phyloP scores from a whole-genome alignment of 495 filamentous ascomycete species.

The Poronia punctata region DNA sequence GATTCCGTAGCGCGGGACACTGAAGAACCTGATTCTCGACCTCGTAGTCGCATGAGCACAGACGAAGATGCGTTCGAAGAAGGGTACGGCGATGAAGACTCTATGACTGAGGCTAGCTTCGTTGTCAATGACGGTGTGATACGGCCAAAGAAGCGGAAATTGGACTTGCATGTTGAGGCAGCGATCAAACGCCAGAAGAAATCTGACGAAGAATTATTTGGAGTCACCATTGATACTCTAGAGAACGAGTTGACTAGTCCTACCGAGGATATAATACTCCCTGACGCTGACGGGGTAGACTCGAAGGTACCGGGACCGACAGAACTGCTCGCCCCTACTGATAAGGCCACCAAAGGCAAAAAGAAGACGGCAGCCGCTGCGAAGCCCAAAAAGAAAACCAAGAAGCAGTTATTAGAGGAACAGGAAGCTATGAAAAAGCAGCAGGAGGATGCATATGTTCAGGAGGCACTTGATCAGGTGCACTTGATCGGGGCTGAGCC shows the following conservation, averaged over 20 bases:
- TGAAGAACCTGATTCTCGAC: constrained; percentile 75
- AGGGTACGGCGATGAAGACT: constrained; percentile 50
- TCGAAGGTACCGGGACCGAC: constrained; percentile 30
- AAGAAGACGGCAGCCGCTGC: constrained; percentile 34
- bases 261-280: constrained; percentile 33
- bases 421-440: constrained; percentile 52
- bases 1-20: constrained; percentile 60
- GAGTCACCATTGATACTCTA: constrained; percentile 48
- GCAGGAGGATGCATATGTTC: constrained; percentile 33
- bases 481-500: constrained; percentile 28
- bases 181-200: constrained; percentile 65
- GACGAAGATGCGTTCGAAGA: constrained; percentile 61
- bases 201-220: constrained; percentile 73
- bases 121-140: constrained; percentile 31
- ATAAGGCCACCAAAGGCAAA: constrained; percentile 24
- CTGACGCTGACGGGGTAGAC: constrained; percentile 27
- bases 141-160: constrained; percentile 62
- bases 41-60: constrained; percentile 69
- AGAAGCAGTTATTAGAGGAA: constrained; percentile 67
- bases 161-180: constrained; percentile 51
- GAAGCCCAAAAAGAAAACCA: constrained; percentile 60
- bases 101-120: constrained; percentile 50
- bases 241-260: constrained; percentile 39
- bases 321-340: constrained; percentile 11
- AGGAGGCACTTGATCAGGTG: constrained; percentile 21